phyloP scores from a whole-genome alignment of 2,329 filamentous ascomycete species.

The Blastomyces silverae region DNA sequence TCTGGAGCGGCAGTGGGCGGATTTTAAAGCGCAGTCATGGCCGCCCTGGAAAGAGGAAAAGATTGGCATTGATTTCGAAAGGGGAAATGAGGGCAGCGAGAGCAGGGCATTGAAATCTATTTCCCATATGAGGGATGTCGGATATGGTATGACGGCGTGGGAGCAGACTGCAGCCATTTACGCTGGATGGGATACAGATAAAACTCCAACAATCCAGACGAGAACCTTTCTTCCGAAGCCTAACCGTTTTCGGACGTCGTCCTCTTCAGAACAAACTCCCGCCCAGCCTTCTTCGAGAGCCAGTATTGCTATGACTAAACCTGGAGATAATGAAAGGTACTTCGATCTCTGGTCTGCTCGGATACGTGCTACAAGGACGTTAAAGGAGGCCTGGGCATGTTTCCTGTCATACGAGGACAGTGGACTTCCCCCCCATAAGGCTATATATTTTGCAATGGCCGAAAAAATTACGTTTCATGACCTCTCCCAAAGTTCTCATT shows the following conservation, averaged over 20 bases:
- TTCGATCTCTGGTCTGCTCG: conserved; percentile 50
- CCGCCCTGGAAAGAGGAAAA: conserved; percentile 60
- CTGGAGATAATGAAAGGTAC: conserved; percentile 19
- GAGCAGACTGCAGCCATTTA: conserved; percentile 50
- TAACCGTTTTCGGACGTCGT: background rate
- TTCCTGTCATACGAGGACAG: conserved; percentile 52
- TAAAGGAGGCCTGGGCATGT: conserved; percentile 59
- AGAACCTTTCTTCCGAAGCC: conserved; percentile 39
- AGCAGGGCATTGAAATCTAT: conserved; percentile 53
- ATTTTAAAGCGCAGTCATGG: conserved; percentile 55
- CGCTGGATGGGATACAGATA: conserved; percentile 57
- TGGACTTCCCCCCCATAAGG: conserved; percentile 30
- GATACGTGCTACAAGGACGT: conserved; percentile 53
- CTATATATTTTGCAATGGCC: conserved; percentile 52
- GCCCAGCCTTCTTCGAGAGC: conserved; percentile 2
- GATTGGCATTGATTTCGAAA: conserved; percentile 54
- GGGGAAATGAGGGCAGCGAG: conserved; percentile 50
- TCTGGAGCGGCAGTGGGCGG: conserved; percentile 52
- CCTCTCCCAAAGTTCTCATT: conserved; percentile 13
- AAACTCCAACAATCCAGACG: conserved; percentile 57
- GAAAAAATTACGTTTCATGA: conserved; percentile 46
- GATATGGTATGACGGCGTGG: conserved; percentile 48
- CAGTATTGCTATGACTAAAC: conserved; percentile 5
- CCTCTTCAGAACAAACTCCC: conserved; percentile 4
- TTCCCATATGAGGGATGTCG: conserved; percentile 53